Conservation (phyloP, 1,139 yeast species). For the Wickerhamiella infanticola region DNA sequence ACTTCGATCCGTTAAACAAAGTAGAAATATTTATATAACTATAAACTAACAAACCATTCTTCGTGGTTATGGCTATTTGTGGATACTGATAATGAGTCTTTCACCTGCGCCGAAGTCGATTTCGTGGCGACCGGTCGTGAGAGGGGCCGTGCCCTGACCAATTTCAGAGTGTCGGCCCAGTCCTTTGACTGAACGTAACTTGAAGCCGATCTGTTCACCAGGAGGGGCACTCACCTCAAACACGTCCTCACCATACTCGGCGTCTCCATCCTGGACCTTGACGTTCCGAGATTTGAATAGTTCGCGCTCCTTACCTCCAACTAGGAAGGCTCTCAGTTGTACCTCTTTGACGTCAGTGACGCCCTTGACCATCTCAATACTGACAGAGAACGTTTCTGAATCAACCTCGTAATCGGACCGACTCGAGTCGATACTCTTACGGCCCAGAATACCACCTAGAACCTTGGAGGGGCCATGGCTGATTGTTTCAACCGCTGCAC, state of each 20-base stretch:
- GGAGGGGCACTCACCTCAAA: slow-evolving; percentile 51
- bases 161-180: slow-evolving; percentile 57
- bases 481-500: slow-evolving; percentile 12
- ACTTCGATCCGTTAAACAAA: slow-evolving; percentile 23
- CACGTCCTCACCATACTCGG: slow-evolving; percentile 45
- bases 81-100: background rate
- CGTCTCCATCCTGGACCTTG: slow-evolving; percentile 36
- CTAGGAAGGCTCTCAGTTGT: slow-evolving; percentile 20
- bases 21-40: background rate
- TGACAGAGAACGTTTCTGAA: slow-evolving; percentile 16
- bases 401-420: slow-evolving; percentile 6
- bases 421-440: slow-evolving; percentile 10
- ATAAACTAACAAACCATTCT: background rate
- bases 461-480: slow-evolving; percentile 15
- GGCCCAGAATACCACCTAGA: slow-evolving; percentile 18
- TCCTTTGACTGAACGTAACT: slow-evolving; percentile 51
- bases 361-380: slow-evolving; percentile 19
- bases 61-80: too few species aligned
- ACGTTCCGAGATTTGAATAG: slow-evolving; percentile 48
- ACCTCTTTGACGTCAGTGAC: slow-evolving; percentile 17
- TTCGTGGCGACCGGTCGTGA: slow-evolving; percentile 19
- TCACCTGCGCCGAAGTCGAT: slow-evolving; percentile 17
- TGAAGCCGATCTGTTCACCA: slow-evolving; percentile 42
- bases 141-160: slow-evolving; percentile 33
- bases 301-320: slow-evolving; percentile 30